A percentile compares a stretch with the other conserved stretches of the same genome.
Conservation (phyloP, 495 filamentous ascomycete species). For the Trypethelium eluteriae region DNA sequence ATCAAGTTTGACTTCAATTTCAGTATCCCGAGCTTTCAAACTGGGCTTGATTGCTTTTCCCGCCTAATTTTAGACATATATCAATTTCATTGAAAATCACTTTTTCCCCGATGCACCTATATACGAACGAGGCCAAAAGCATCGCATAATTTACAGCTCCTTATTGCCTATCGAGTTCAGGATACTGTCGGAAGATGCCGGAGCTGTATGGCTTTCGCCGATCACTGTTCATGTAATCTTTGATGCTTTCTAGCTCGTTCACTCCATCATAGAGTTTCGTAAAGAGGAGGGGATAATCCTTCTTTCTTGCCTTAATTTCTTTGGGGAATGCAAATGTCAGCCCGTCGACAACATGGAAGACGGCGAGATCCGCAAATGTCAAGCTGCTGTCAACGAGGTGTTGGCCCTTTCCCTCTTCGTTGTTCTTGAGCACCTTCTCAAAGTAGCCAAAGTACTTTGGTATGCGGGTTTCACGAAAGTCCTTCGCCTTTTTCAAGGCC, state of each 20-base stretch:
- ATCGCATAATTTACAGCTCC: neutral
- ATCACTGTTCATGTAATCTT: conserved; percentile 53
- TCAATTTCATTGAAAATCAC: too few relatives aligned
- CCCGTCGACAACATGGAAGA: conserved; percentile 54
- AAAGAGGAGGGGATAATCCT: conserved; percentile 44
- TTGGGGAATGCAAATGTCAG: conserved; percentile 57
- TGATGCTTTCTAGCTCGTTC: conserved; percentile 46
- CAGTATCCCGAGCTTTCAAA: too few relatives aligned
- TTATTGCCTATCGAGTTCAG: conserved; percentile 48
- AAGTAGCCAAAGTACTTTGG: conserved; percentile 63
- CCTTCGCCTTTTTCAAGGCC: conserved; percentile 41
- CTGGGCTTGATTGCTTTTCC: too few relatives aligned
- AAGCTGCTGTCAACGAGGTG: conserved; percentile 53
- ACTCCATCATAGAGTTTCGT: conserved; percentile 48
- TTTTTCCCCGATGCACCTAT: too few relatives aligned
- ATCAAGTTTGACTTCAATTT: too few relatives aligned
- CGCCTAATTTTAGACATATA: too few relatives aligned
- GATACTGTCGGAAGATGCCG: conserved; percentile 57
- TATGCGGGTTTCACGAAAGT: conserved; percentile 50
- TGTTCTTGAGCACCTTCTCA: conserved; percentile 50
- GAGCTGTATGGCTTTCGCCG: conserved; percentile 46
- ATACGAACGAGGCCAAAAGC: too few relatives aligned
- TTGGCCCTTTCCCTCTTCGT: conserved; percentile 44
- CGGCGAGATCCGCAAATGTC: conserved; percentile 60
- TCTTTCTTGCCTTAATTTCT: conserved; percentile 46